phyloP scores from a whole-genome alignment of 495 filamentous ascomycete species.

The Penicillium coprophilum region DNA sequence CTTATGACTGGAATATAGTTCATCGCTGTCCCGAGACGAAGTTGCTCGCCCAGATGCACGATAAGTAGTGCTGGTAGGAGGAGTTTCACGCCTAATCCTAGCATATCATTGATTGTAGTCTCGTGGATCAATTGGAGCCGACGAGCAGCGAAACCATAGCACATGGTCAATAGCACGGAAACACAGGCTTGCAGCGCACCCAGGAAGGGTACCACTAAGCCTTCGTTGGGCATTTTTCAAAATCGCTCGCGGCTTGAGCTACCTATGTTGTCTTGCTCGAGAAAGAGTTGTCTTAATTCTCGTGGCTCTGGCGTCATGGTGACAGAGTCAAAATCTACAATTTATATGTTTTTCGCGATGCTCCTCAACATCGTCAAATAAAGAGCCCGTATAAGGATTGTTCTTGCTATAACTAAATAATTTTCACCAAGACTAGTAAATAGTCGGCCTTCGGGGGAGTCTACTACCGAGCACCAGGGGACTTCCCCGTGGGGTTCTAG shows the following conservation, averaged over 20 bases:
- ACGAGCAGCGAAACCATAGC: neutral
- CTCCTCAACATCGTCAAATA: too few species aligned
- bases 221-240: neutral
- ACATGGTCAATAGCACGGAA: neutral
- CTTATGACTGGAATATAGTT: neutral
- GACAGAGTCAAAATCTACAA: neutral
- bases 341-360: too few species aligned
- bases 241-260: neutral
- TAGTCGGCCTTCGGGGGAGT: conserved; percentile 4
- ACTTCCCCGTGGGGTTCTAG: conserved; percentile 3
- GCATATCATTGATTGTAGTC: neutral
- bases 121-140: neutral
- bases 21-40: neutral
- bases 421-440: neutral
- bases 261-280: too few species aligned
- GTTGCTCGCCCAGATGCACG: neutral
- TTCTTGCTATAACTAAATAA: neutral
- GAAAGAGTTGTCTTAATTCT: too few species aligned
- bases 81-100: neutral
- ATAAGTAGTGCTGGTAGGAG: neutral
- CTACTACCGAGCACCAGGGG: neutral
- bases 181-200: neutral
- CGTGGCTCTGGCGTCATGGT: neutral
- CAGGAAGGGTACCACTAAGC: neutral
- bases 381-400: too few species aligned